Evolutionary conservation across 2,329 filamentous ascomycete genomes (phyloP).

Genomic region (Erysiphe pulchra): DNA sequence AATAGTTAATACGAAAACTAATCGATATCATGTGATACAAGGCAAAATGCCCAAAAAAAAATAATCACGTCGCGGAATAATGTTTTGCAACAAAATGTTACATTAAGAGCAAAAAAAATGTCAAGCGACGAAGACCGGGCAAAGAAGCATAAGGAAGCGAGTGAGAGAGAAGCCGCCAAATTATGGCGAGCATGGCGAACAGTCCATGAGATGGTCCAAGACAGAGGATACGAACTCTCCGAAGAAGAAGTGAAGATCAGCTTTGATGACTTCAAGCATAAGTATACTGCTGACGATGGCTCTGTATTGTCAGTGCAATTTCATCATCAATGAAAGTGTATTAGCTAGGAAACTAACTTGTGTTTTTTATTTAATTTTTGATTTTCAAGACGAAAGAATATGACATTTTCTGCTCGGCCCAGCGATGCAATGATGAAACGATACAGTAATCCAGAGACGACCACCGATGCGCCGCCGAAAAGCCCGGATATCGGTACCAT

Average conservation of each 20-base stretch:
- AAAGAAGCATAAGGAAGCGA: constrained; percentile 12
- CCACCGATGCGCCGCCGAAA: constrained; percentile 40
- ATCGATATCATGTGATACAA: no score
- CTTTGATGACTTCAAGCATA: constrained; percentile 51
- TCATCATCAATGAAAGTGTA: neutral
- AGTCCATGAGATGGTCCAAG: constrained; percentile 79
- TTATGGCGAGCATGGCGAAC: constrained; percentile 91
- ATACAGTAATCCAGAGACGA: constrained; percentile 47
- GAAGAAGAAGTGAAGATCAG: constrained; percentile 74
- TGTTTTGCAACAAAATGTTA: no score
- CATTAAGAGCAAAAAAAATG: constrained; percentile 3
- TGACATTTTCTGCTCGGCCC: constrained; percentile 73
- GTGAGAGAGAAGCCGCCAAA: constrained; percentile 24
- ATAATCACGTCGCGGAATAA: no score
- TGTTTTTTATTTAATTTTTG: neutral
- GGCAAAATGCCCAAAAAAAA: no score
- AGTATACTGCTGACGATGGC: constrained; percentile 49
- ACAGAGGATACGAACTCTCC: constrained; percentile 76
- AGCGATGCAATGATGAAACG: constrained; percentile 64
- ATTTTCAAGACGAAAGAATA: constrained; percentile 43
- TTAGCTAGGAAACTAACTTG: neutral
- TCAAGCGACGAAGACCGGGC: constrained; percentile 10
- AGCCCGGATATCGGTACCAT: constrained; percentile 58
- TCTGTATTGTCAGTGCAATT: constrained; percentile 38
- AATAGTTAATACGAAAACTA: no score